A percentile compares a stretch with the other conserved stretches of the same genome.
Evolutionary conservation across 352 stramenopile species (phyloP).

Genomic region (Pythium rhizo-oryzae): DNA sequence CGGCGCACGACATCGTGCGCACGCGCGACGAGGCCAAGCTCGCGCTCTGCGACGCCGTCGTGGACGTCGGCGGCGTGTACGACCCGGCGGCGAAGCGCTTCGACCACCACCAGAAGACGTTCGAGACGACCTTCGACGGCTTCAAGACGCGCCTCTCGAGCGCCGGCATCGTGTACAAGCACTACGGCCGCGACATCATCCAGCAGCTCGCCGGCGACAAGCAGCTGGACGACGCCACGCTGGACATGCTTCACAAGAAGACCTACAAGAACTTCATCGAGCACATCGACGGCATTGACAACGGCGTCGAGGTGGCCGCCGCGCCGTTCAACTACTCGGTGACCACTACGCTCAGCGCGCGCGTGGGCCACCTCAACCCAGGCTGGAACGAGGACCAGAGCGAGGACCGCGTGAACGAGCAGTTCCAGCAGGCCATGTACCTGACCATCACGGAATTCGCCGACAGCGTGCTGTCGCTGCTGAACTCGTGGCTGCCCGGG

Average conservation of each 20-base stretch:
- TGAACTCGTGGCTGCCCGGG: slow-evolving; percentile 94
- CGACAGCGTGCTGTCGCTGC: slow-evolving; percentile 88
- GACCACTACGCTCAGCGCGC: slow-evolving; percentile 74
- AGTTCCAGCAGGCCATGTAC: slow-evolving; percentile 95
- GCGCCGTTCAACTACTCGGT: slow-evolving; percentile 75
- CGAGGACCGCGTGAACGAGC: slow-evolving; percentile 74
- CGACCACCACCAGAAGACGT: slow-evolving; percentile 98
- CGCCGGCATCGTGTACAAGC: slow-evolving; percentile 97
- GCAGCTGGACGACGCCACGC: slow-evolving; percentile 60
- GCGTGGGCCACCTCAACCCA: slow-evolving; percentile 95
- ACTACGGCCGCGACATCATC: slow-evolving; percentile 98
- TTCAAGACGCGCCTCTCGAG: slow-evolving; percentile 92
- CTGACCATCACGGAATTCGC: slow-evolving; percentile 96
- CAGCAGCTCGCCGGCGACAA: slow-evolving; percentile 55
- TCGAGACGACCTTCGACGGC: slow-evolving; percentile 81
- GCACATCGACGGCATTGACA: slow-evolving; percentile 99
- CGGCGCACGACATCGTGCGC: slow-evolving; percentile 75
- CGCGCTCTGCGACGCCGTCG: slow-evolving; percentile 94
- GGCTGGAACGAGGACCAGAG: slow-evolving; percentile 95
- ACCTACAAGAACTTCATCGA: slow-evolving; percentile 98
- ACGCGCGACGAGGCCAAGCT: slow-evolving; percentile 92
- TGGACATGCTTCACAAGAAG: slow-evolving; percentile 90
- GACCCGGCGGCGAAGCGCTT: slow-evolving; percentile 89
- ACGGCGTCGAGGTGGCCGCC: slow-evolving; percentile 91
- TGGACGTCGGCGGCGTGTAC: slow-evolving; percentile 97